Percentiles rank a stretch among this genome's conserved stretches.
Evolutionary conservation across 306 rosid species (phyloP).

Genomic region (Pachyrhizus erosus): DNA sequence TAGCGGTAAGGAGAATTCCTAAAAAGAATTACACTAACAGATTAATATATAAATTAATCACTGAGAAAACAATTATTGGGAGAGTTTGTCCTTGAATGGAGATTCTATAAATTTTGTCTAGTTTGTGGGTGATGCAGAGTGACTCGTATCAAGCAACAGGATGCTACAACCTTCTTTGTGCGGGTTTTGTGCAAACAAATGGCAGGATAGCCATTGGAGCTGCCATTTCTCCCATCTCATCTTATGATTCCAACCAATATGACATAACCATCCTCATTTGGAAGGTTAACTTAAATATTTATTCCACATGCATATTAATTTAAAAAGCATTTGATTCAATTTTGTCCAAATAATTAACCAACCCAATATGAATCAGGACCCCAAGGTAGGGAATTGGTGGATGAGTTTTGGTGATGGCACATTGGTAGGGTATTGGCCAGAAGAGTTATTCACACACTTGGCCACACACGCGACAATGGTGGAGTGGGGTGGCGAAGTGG

Average conservation of each 20-base stretch:
- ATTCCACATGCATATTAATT: neutral
- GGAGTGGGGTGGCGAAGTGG: slow-evolving; percentile 99
- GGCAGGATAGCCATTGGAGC: slow-evolving; percentile 92
- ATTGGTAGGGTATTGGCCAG: slow-evolving; percentile 94
- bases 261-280: slow-evolving; percentile 88
- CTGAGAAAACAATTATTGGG: too few species aligned
- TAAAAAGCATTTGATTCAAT: neutral
- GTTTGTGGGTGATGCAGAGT: slow-evolving; percentile 54
- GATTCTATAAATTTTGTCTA: neutral
- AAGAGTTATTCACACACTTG: slow-evolving; percentile 85
- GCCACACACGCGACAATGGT: slow-evolving; percentile 89
- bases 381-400: slow-evolving; percentile 95
- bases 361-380: slow-evolving; percentile 56
- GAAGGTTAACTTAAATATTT: slow-evolving; percentile 63
- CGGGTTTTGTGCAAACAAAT: slow-evolving; percentile 90
- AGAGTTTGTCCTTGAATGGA: neutral
- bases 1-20: too few species aligned
- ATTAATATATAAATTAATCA: too few species aligned
- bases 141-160: slow-evolving; percentile 91
- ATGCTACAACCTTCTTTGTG: slow-evolving; percentile 91
- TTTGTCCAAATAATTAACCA: neutral
- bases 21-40: too few species aligned
- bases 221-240: slow-evolving; percentile 89
- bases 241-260: slow-evolving; percentile 61
- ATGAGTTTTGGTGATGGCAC: slow-evolving; percentile 83